A percentile compares a stretch with the other conserved stretches of the same genome.
Evolutionary conservation across 129 eudicot genomes (phyloP).

Genomic region (Flaveria sonorensis): DNA sequence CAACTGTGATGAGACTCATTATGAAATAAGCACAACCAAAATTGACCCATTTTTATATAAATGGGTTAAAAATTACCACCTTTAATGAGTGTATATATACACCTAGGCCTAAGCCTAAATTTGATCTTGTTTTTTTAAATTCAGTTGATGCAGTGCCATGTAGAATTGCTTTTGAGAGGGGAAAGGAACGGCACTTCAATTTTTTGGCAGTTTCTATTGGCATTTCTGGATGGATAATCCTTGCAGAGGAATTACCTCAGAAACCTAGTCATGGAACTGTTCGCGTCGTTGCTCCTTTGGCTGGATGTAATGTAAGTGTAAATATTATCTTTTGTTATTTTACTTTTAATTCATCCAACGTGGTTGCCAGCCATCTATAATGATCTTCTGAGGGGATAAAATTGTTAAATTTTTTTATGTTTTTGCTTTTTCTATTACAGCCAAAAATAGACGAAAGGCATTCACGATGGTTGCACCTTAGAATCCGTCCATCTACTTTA

Average conservation of each 20-base stretch:
- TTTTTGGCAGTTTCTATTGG: conserved; percentile 71
- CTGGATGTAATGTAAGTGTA: conserved; percentile 79
- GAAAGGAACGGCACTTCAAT: conserved; percentile 82
- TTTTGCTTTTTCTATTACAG: conserved; percentile 37
- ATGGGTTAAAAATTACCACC: not conserved
- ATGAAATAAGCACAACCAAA: not conserved
- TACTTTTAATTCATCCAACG: not conserved
- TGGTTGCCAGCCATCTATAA: not conserved
- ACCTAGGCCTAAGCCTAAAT: not conserved
- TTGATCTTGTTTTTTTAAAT: not conserved
- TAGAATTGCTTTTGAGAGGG: conserved; percentile 96
- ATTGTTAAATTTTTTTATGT: not conserved
- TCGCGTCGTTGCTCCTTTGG: conserved; percentile 86
- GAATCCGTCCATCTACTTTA: conserved; percentile 81
- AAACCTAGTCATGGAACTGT: conserved; percentile 56
- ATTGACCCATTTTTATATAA: not conserved
- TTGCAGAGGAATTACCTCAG: conserved; percentile 72
- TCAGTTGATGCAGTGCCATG: conserved; percentile 91
- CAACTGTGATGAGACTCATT: not conserved
- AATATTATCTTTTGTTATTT: not conserved
- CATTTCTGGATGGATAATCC: conserved; percentile 80
- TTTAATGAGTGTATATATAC: conserved; percentile 1
- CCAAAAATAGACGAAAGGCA: conserved; percentile 85
- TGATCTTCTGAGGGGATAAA: not conserved
- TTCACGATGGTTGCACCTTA: conserved; percentile 85